Base-by-base conservation (phyloP, 768 basidiomycete genomes). In the Kwoniella pini region DNA sequence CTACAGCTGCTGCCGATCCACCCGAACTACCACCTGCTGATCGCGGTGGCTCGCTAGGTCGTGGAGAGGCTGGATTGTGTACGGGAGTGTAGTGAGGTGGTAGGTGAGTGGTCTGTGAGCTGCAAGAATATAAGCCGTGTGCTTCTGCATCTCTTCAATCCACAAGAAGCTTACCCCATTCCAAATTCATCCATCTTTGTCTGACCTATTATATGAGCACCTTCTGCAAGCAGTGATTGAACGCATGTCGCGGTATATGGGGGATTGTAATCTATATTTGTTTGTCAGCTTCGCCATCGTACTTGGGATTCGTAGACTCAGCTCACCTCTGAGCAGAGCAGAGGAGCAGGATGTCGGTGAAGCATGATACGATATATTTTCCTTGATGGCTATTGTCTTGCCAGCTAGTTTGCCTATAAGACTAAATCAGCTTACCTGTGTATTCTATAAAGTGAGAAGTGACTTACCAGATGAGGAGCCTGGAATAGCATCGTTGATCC, bases 131-230 rank as follows among this genome's bases (percentile, higher is more conserved):
- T 15, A 36, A 17, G 46, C 22, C 31, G 22, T 33, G 22, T 63
- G 39, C 30, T 33, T 21, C n/a, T 28, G 38, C 5, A 38, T 11
- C 45, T 28, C 31, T 4, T 43, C 10, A 24, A 30, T 21, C 55
- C 30, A 3, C 9, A 30, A n/a, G 13, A 2, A 78, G 40, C 86
- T 19, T 59, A 93, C 88, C 95, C 95, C 95, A 98, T 98, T 1
- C 95, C 95, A 78, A 98, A 98, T 79, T 98, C 94, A 74, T 99
- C 95, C 77, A 91, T 91, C 73, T 95, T 94, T 0, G 93, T 87
- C 79, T 96, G 96, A 1, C 92, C 95, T 1, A 88, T 71, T 11
- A 97, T 83, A 17, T 84, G 78, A 0, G 87, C 91, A 0, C 91
- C 92, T 0, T 81, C 80, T 0, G 80, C 63, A 0, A 82, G 81